Evolutionary conservation across 2,329 filamentous ascomycete genomes (phyloP), one percentile per base, ranked within the genome.

Genomic region (Cercospora zeina): DNA sequence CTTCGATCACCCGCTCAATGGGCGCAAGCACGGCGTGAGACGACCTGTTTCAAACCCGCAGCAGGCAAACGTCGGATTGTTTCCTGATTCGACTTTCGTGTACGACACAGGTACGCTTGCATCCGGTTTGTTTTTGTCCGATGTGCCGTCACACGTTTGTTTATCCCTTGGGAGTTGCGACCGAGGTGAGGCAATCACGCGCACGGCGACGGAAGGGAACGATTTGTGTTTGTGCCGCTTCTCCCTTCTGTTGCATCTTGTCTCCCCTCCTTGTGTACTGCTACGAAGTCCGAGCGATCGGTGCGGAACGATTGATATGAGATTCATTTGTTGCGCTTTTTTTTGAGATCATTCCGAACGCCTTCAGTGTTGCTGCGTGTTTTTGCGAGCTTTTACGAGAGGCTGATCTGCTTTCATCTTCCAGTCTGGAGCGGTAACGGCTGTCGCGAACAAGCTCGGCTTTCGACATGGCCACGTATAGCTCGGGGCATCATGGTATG

Each of bases 51-150:
- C 65, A 64, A 45, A 30, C 54, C 54, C 50, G 58, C 55, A 62
- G 56, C 63, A 61, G 53, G 62, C 49, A 53, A 34, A 53, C 49
- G 56, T 42, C 49, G 30, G 49, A 5, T 16, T 8, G n/a, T 53
- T 34, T 14, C 49, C 30, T 6, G 13, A 51, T 57, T 63, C 62
- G 56, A 58, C 63, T 64, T 53, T 61, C 65, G 65, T 60, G 67
- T 68, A 55, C 67, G 36, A 68, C 67, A 37, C 50, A 63, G 63
- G 67, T 68, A 51, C 62, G 65, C 67, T 50, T 24, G 36, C 49
- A 53, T 34, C 31, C 49, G 19, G 49, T 53, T 34, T 34, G 27
- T 34, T 34, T n/a, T 34, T 13, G 8, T 34, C 8, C 31, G 4
- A 34, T 49, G 21, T 27, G 42, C 42, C 10, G 21, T 49, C 42